phyloP scores from a whole-genome alignment of 495 filamentous ascomycete genomes.

The Oleoguttula mirabilis region DNA sequence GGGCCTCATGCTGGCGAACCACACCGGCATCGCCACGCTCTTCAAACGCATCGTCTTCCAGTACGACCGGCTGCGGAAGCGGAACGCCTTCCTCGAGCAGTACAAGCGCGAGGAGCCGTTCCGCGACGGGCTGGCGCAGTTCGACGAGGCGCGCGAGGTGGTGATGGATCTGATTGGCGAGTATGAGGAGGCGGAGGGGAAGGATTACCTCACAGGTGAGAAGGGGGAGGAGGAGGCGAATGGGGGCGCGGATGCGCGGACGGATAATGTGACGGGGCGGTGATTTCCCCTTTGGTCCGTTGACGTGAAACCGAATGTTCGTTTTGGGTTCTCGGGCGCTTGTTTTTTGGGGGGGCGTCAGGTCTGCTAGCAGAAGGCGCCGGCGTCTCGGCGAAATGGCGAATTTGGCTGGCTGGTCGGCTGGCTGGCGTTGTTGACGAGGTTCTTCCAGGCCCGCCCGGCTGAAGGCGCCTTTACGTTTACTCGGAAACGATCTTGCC shows the following conservation, averaged over 20 bases:
- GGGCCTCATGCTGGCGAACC: conserved; percentile 94
- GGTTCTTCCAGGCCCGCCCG: too few species aligned
- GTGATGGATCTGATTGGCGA: conserved; percentile 49
- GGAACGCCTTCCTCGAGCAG: conserved; percentile 88
- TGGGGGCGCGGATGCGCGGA: conserved; percentile 14
- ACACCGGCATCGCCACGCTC: conserved; percentile 91
- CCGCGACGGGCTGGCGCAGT: conserved; percentile 78
- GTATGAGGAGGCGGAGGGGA: conserved; percentile 89
- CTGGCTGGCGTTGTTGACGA: too few species aligned
- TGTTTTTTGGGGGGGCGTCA: too few species aligned
- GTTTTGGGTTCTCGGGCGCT: too few species aligned
- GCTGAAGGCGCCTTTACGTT: too few species aligned
- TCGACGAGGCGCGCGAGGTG: conserved; percentile 73
- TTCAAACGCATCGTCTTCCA: conserved; percentile 87
- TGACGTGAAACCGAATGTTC: too few species aligned
- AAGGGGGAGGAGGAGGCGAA: conserved; percentile 6
- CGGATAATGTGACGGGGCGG: conserved; percentile 17
- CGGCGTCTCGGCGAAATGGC: too few species aligned
- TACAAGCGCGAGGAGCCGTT: conserved; percentile 95
- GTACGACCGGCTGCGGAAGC: conserved; percentile 85
- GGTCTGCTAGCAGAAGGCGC: too few species aligned
- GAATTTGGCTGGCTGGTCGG: too few species aligned
- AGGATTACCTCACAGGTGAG: conserved; percentile 54
- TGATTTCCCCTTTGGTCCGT: conserved; percentile 4
- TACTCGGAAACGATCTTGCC: too few species aligned